Conservation (phyloP, 2,329 filamentous ascomycete genomes). For the Tolypocladium ophioglossoides region DNA sequence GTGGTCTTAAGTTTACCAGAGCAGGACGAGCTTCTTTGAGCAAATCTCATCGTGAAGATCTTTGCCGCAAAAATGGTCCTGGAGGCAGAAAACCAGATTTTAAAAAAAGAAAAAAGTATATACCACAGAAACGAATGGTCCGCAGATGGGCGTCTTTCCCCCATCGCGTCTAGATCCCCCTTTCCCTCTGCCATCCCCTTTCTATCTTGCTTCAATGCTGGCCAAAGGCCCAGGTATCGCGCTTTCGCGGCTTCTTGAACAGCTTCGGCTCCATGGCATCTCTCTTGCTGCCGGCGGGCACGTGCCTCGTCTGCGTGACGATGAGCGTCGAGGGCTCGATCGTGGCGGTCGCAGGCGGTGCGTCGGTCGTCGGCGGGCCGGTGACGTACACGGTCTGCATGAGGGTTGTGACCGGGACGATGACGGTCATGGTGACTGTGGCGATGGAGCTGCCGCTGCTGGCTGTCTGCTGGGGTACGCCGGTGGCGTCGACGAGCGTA, state of each 20-base stretch:
- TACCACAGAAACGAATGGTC: background rate
- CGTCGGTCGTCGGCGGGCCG: conserved; percentile 6
- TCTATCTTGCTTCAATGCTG: background rate
- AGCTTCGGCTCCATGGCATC: no score
- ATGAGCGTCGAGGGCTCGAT: conserved; percentile 1
- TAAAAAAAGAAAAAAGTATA: background rate
- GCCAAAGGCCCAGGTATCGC: background rate
- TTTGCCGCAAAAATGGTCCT: background rate
- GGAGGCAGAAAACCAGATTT: background rate
- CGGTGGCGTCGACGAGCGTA: background rate
- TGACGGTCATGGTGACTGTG: conserved; percentile 23
- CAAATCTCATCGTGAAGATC: background rate
- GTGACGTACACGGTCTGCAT: conserved; percentile 2
- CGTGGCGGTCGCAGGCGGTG: background rate
- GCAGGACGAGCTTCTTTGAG: background rate
- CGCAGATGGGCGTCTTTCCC: background rate
- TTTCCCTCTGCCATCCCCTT: background rate
- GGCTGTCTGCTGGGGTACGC: background rate
- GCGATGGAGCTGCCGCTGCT: conserved; percentile 4
- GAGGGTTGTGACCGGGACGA: conserved; percentile 17
- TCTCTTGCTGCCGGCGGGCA: background rate
- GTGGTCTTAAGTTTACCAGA: background rate
- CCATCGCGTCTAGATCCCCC: background rate
- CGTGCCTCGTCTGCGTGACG: conserved; percentile 4
- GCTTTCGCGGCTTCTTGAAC: background rate